phyloP scores from a whole-genome alignment of 2,329 filamentous ascomycete genomes.

The Aspergillus sp. region DNA sequence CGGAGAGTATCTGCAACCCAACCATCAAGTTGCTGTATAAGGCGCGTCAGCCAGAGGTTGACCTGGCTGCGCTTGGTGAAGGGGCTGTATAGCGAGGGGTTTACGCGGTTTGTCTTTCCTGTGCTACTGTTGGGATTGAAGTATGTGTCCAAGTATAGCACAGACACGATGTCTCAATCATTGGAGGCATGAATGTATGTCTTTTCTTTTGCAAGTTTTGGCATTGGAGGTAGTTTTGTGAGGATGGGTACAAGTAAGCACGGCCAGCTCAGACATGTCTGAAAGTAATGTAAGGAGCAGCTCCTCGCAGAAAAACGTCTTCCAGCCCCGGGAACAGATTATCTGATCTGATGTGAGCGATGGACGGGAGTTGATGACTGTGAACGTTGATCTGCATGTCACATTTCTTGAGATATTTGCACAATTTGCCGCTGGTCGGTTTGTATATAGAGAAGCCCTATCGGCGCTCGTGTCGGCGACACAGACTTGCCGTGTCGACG shows the following conservation, averaged over 20 bases:
- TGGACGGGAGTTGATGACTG: too few species aligned
- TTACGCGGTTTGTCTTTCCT: not conserved
- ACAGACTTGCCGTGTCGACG: not conserved
- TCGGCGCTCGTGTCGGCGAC: not conserved
- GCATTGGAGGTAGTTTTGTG: too few species aligned
- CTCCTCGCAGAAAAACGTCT: not conserved
- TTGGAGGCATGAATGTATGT: too few species aligned
- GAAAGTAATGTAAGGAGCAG: not conserved
- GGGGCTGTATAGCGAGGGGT: not conserved
- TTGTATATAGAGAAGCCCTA: too few species aligned
- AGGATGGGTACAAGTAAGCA: not conserved
- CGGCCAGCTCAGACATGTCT: not conserved
- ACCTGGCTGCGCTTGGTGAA: conserved; percentile 21
- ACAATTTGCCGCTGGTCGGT: too few species aligned
- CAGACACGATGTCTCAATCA: too few species aligned
- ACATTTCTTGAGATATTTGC: too few species aligned
- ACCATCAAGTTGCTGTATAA: conserved; percentile 27
- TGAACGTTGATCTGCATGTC: too few species aligned
- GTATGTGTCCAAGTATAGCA: too few species aligned
- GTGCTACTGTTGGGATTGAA: not conserved
- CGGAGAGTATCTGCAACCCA: conserved; percentile 39
- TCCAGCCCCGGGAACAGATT: not conserved
- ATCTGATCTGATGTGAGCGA: not conserved
- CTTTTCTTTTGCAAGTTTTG: too few species aligned
- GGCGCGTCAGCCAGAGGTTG: conserved; percentile 24